Conservation (phyloP, 192 early-diverging fungal species). For the Spizellomyces sp. region DNA sequence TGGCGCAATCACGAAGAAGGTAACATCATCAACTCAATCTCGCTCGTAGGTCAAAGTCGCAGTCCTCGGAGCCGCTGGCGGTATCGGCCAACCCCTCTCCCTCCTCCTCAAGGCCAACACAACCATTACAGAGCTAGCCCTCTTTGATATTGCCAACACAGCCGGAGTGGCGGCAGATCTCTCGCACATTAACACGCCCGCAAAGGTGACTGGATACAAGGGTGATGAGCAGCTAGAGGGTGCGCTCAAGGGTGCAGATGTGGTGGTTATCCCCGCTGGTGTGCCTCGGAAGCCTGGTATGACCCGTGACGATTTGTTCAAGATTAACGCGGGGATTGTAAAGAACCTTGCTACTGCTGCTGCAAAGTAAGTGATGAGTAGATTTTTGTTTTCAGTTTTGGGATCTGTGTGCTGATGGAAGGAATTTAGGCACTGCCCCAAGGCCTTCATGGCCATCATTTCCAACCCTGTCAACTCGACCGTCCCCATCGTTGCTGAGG, state of each 20-base stretch:
- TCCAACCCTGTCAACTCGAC: slow-evolving; percentile 73
- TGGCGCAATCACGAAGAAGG: background rate
- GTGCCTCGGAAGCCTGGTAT: slow-evolving; percentile 72
- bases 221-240: slow-evolving; percentile 53
- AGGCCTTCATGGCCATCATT: slow-evolving; percentile 64
- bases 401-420: background rate
- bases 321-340: slow-evolving; percentile 71
- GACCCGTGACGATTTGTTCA: slow-evolving; percentile 72
- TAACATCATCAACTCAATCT: background rate
- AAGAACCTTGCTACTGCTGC: slow-evolving; percentile 54
- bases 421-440: slow-evolving; percentile 55
- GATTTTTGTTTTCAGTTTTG: background rate
- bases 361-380: slow-evolving; percentile 60
- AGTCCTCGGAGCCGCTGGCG: slow-evolving; percentile 72
- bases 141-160: slow-evolving; percentile 69
- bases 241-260: slow-evolving; percentile 54
- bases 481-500: slow-evolving; percentile 67
- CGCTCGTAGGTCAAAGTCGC: slow-evolving; percentile 40
- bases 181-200: slow-evolving; percentile 66
- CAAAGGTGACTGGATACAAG: slow-evolving; percentile 56
- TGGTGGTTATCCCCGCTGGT: slow-evolving; percentile 68
- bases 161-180: slow-evolving; percentile 68
- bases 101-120: slow-evolving; percentile 63
- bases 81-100: slow-evolving; percentile 68
- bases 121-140: slow-evolving; percentile 55